Conservation (phyloP, 129 eudicot species). For the Flaveria ramosissima region DNA sequence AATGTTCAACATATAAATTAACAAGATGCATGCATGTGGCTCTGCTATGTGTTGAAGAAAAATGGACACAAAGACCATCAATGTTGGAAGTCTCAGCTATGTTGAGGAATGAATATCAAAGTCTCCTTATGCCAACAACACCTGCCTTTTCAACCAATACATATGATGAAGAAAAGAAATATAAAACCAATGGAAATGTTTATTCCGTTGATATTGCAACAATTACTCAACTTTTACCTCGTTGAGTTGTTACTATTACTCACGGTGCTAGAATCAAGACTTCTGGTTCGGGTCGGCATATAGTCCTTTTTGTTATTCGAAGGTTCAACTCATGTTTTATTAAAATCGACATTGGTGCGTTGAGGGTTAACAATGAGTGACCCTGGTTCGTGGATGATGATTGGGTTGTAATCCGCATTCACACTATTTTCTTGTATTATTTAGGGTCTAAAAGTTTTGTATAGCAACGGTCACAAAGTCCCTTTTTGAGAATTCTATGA, state of each 20-base stretch:
- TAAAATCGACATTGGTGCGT: too few species aligned
- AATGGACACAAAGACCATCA: constrained; percentile 31
- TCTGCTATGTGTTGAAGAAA: constrained; percentile 30
- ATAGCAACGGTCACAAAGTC: too few species aligned
- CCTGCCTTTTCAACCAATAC: constrained; percentile 21
- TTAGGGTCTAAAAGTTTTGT: too few species aligned
- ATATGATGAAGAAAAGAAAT: constrained; percentile 20
- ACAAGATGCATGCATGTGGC: constrained; percentile 31
- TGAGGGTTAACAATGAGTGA: too few species aligned
- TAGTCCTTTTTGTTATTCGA: too few species aligned
- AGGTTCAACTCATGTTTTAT: too few species aligned
- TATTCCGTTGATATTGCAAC: constrained; percentile 25
- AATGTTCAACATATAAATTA: constrained; percentile 25
- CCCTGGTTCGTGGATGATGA: too few species aligned
- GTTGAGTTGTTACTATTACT: constrained; percentile 13
- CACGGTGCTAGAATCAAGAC: too few species aligned
- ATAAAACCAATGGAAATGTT: not conserved
- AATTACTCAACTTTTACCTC: constrained; percentile 25
- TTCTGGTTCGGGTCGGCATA: too few species aligned
- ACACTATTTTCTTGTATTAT: too few species aligned
- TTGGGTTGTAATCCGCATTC: too few species aligned
- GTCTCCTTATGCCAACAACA: constrained; percentile 27
- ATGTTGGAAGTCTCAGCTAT: constrained; percentile 31
- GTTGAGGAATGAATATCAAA: constrained; percentile 21
- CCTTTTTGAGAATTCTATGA: too few species aligned